These are phyloP conservation scores for Chenopodium formosanum DNA, from an alignment of 148 eudicot species.

Conservation along the genomic window DNA sequence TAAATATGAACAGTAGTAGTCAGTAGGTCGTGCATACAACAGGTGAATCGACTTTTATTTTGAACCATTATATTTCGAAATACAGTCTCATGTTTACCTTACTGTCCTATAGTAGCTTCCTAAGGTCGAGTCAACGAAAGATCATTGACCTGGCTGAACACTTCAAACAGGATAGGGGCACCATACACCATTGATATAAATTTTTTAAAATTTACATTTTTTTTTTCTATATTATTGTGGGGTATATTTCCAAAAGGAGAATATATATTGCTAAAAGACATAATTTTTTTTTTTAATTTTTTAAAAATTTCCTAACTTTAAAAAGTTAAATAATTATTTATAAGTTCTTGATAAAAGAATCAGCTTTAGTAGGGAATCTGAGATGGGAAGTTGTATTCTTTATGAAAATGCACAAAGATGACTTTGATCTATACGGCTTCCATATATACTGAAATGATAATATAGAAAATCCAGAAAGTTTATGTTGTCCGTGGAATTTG, in stretches of 20 bases:
- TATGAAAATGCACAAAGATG: conserved; percentile 22
- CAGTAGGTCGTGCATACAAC: no score
- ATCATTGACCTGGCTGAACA: conserved; percentile 32
- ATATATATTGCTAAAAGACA: conserved; percentile 31
- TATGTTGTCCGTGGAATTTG: conserved; percentile 25
- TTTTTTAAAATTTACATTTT: background rate
- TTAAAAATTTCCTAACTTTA: background rate
- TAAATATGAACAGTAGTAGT: no score
- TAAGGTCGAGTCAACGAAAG: conserved; percentile 31
- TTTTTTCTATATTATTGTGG: background rate
- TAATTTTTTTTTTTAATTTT: no score
- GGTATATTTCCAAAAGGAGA: conserved; percentile 23
- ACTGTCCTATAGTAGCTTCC: conserved; percentile 28
- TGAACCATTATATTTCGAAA: no score
- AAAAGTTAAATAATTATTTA: conserved; percentile 2
- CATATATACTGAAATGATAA: conserved; percentile 29
- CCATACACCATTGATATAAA: background rate
- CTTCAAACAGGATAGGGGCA: conserved; percentile 33
- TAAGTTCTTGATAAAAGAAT: conserved; percentile 31
- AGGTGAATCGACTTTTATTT: no score
- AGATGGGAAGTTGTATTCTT: conserved; percentile 27
- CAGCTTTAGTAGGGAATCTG: conserved; percentile 24
- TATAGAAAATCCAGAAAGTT: conserved; percentile 28
- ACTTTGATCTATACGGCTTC: conserved; percentile 27
- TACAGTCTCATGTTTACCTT: conserved; percentile 1